Evolutionary conservation across 169 alveolate species (phyloP).

Genomic region (Neospora caninum): DNA sequence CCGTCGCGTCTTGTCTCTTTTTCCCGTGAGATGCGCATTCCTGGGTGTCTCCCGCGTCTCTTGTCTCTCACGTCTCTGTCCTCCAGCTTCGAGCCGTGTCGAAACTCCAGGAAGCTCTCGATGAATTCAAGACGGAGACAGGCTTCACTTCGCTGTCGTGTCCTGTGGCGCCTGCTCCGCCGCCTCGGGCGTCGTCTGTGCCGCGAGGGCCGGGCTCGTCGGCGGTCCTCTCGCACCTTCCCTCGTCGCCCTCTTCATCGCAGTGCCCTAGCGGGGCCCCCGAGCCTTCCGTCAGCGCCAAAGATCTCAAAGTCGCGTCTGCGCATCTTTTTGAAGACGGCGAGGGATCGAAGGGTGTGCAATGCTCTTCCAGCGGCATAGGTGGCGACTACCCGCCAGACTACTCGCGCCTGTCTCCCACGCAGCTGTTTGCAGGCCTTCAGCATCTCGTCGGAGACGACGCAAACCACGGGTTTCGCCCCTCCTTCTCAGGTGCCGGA

Average conservation of each 20-base stretch:
- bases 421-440: not conserved
- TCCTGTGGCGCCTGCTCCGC: not conserved
- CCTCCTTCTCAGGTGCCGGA: not conserved
- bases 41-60: no score
- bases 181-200: not conserved
- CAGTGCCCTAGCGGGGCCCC: not conserved
- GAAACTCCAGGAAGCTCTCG: constrained; percentile 18
- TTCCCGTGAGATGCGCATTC: no score
- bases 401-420: not conserved
- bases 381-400: not conserved
- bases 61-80: no score
- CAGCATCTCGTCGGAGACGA: not conserved
- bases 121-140: constrained; percentile 17
- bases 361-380: not conserved
- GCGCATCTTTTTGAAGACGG: not conserved
- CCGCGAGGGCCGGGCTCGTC: not conserved
- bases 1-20: no score
- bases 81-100: constrained; percentile 36
- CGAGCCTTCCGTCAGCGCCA: not conserved
- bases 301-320: not conserved
- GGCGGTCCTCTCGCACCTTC: not conserved
- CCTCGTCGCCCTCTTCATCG: not conserved
- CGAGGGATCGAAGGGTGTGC: not conserved
- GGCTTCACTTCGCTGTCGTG: not conserved
- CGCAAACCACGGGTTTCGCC: not conserved